phyloP scores from a whole-genome alignment of 2,329 filamentous ascomycete genomes.

The Raffaelea albimanens region DNA sequence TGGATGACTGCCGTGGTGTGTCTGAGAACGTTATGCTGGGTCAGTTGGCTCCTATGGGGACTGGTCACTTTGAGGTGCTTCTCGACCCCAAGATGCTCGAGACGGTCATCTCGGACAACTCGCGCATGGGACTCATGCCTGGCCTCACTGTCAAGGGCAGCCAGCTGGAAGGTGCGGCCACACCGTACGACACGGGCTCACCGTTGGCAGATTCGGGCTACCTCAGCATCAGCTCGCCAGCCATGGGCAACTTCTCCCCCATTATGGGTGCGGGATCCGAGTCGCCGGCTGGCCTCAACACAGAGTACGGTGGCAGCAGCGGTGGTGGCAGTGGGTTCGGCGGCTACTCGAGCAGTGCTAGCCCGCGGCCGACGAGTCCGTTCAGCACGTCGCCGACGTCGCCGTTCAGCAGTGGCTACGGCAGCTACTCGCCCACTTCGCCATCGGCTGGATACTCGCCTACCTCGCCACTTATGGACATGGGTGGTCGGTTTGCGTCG shows the following conservation, averaged over 20 bases:
- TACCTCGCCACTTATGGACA: conserved; percentile 57
- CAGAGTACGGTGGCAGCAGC: conserved; percentile 45
- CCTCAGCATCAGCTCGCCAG: conserved; percentile 53
- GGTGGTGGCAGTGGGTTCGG: conserved; percentile 29
- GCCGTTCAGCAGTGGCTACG: conserved; percentile 47
- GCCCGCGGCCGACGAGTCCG: conserved; percentile 64
- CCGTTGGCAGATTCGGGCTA: conserved; percentile 62
- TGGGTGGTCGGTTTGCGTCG: conserved; percentile 38
- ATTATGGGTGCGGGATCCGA: conserved; percentile 70
- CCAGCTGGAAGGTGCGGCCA: conserved; percentile 74
- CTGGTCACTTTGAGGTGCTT: conserved; percentile 88
- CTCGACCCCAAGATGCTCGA: conserved; percentile 93
- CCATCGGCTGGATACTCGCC: conserved; percentile 68
- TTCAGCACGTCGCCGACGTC: conserved; percentile 64
- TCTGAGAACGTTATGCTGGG: conserved; percentile 98
- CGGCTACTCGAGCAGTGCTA: conserved; percentile 47
- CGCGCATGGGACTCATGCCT: conserved; percentile 71
- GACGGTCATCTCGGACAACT: conserved; percentile 88
- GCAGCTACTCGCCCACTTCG: conserved; percentile 67
- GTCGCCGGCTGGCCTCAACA: conserved; percentile 54
- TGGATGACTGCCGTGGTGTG: conserved; percentile 95
- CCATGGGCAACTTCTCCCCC: conserved; percentile 61
- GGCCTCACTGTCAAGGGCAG: conserved; percentile 68
- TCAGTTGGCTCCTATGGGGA: conserved; percentile 93
- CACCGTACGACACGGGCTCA: conserved; percentile 85